Percentiles rank a stretch among this genome's conserved stretches.
These are phyloP conservation scores for Cercophora samala DNA, from an alignment of 495 filamentous ascomycete genomes.

Conservation along the genomic window DNA sequence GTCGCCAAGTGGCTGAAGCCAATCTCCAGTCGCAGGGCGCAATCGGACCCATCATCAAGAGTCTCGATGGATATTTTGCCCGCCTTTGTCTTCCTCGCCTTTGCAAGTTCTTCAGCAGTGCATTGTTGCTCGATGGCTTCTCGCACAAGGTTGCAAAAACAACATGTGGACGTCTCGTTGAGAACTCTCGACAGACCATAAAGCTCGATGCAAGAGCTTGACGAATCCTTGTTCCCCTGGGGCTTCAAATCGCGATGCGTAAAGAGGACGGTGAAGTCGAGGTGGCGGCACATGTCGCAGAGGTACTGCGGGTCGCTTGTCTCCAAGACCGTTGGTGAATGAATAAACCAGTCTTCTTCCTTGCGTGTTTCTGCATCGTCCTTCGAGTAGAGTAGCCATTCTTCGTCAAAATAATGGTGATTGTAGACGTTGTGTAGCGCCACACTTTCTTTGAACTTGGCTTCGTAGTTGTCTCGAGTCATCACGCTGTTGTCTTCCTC, in stretches of 20 bases:
- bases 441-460: background rate
- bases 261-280: constrained; percentile 17
- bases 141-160: constrained; percentile 18
- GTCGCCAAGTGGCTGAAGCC: background rate
- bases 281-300: constrained; percentile 23
- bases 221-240: constrained; percentile 14
- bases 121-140: constrained; percentile 10
- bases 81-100: background rate
- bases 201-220: constrained; percentile 7
- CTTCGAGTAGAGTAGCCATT: background rate
- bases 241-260: constrained; percentile 12
- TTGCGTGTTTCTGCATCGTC: background rate
- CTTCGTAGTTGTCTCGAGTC: background rate
- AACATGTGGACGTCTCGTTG: constrained; percentile 4
- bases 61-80: constrained; percentile 10
- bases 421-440: background rate
- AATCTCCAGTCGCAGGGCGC: constrained; percentile 18
- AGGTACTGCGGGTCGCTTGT: constrained; percentile 19
- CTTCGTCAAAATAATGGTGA: background rate
- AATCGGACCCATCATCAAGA: constrained; percentile 18
- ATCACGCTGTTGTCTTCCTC: background rate
- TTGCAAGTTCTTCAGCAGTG: constrained; percentile 5
- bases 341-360: constrained; percentile 24
- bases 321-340: constrained; percentile 6
- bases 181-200: constrained; percentile 11